phyloP scores from a whole-genome alignment of 352 stramenopile genomes.

The Phytopythium cucurbitacearum region DNA sequence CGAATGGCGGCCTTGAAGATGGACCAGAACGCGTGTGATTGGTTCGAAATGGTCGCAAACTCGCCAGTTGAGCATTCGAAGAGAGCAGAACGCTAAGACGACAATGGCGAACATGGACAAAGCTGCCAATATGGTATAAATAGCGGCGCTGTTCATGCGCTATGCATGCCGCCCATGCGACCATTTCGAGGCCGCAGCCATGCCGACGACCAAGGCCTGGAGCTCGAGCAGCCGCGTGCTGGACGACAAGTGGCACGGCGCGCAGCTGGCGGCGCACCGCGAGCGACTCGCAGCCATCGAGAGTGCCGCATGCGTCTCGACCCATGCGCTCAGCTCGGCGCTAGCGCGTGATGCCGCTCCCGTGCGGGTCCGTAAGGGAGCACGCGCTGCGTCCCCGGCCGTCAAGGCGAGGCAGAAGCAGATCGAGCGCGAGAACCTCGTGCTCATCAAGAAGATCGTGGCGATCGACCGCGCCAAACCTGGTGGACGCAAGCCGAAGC shows the following conservation, averaged over 20 bases:
- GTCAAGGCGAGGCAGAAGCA: conserved; percentile 44
- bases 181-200: conserved; percentile 2
- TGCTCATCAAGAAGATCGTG: conserved; percentile 57
- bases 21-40: too few relatives aligned
- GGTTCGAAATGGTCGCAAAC: too few relatives aligned
- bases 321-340: conserved; percentile 16
- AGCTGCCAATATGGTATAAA: too few relatives aligned
- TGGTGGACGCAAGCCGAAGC: conserved; percentile 1
- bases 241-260: conserved; percentile 37
- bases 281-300: conserved; percentile 46
- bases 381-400: conserved; percentile 20
- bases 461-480: conserved; percentile 26
- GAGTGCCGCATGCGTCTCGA: conserved; percentile 17
- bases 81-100: too few relatives aligned
- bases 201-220: conserved; percentile 29
- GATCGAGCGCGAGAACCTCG: conserved; percentile 53
- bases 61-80: too few relatives aligned
- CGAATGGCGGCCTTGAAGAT: too few relatives aligned
- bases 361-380: conserved; percentile 17
- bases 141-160: too few relatives aligned
- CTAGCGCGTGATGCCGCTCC: conserved; percentile 17
- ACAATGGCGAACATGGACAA: too few relatives aligned
- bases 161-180: not conserved
- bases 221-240: conserved; percentile 37
- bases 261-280: conserved; percentile 33